Evolutionary conservation across 2,329 filamentous ascomycete species (phyloP), one percentile per base, ranked within the genome.

Genomic region (Elsinoe perseae): DNA sequence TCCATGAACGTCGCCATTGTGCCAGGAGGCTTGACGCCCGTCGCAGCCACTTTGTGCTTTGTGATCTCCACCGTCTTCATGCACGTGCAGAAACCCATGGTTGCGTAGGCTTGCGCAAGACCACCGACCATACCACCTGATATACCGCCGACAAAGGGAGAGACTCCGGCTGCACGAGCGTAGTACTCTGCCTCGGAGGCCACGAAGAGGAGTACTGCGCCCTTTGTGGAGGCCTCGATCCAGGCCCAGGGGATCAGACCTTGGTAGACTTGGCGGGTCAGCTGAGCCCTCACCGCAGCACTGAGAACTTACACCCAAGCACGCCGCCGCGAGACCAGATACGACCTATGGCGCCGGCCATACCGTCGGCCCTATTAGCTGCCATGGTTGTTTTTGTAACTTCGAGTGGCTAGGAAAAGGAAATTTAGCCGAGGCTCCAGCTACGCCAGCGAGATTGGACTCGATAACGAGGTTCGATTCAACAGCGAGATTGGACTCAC

Each of bases 31-130:
- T 89, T 89, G 63, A 85, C 83, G 65, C 93, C 93, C 42, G 83
- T 64, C 30, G 89, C 85, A 12, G 89, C 90, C 69, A 93, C 79
- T 82, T 97, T 97, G 80, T 93, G 87, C 78, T 96, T 95, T 70
- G 93, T 98, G 76, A 98, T 98, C 76, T 98, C 93, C 64, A 97
- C 93, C 62, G 93, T 98, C 85, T 98, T 98, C 93, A 98, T 98
- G 83, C 93, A 98, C 60, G 93, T 98, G 77, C 93, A 98, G 84
- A 98, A 98, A 65, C 93, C 93, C 92, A 98, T 98, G 72, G 93
- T 98, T 63, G 93, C 93, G 73, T 98, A 98, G 59, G 93, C 93
- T 78, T 98, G 93, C 46, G 92, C 93, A 58, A 98, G 84, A 80
- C 93, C 93, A 71, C 93, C 93, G 20, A 84, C 81, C 79, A 98